phyloP scores from a whole-genome alignment of 331 rosid species.

The Arachis monticola region DNA sequence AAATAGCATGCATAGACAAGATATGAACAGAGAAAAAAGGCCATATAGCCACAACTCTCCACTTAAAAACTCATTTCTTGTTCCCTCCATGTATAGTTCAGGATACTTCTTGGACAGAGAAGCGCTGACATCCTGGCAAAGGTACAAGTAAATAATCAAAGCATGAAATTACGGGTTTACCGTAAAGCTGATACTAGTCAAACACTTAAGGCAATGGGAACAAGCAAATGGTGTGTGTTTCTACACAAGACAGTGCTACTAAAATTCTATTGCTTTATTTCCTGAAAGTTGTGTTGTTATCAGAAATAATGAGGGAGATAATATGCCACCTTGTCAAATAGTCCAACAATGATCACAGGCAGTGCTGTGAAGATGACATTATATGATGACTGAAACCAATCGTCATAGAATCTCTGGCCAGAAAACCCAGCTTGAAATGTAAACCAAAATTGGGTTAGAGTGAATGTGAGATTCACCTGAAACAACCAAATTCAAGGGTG shows the following conservation, averaged over 20 bases:
- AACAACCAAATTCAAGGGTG: slow-evolving; percentile 38
- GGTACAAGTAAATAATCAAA: slow-evolving; percentile 38
- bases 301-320: slow-evolving; percentile 30
- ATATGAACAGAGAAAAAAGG: slow-evolving; percentile 55
- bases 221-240: slow-evolving; percentile 27
- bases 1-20: slow-evolving; percentile 20
- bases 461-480: slow-evolving; percentile 97
- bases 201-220: slow-evolving; percentile 13
- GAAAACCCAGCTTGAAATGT: slow-evolving; percentile 98
- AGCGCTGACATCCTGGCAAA: slow-evolving; percentile 85
- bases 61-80: slow-evolving; percentile 69
- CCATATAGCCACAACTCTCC: slow-evolving; percentile 80
- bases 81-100: slow-evolving; percentile 83
- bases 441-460: slow-evolving; percentile 98
- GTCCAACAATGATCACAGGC: slow-evolving; percentile 94
- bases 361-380: slow-evolving; percentile 95
- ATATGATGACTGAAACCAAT: slow-evolving; percentile 37
- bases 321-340: slow-evolving; percentile 79
- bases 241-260: neutral
- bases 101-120: slow-evolving; percentile 94
- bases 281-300: neutral
- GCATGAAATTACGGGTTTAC: slow-evolving; percentile 20
- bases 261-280: neutral
- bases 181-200: neutral
- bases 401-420: slow-evolving; percentile 22